Base-by-base conservation (phyloP, 257 asterid species). In the Lavandula angustifolia region DNA sequence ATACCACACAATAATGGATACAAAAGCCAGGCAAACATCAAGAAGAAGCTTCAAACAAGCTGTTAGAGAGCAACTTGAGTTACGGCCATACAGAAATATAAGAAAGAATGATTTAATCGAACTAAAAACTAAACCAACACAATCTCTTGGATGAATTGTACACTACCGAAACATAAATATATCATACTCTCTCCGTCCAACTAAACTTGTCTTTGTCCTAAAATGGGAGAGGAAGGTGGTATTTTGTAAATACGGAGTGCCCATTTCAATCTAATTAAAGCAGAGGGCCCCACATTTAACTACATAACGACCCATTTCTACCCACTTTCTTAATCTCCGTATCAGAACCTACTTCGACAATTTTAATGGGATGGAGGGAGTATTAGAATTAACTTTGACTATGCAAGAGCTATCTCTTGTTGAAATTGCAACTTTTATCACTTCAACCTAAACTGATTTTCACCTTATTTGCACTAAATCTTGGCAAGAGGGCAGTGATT, bases 401-500 rank as follows among this genome's bases (percentile, higher is more conserved):
- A 41, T 22, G 10, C 17, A 11, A 48, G 44, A 48, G 38, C 35
- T 13, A 50, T 17, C 9, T 22, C 67, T 18, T 17, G 31, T 18
- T 7, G 35, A 67, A 58, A 47, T 48, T 47, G 29, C 73, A 37
- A 48, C 57, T 18, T 34, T 47, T 17, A 54, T 38, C 63, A 41
- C 46, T 17, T 42, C 52, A 33, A 34, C 32, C 3, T 18, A 14
- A 1, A 64, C 18, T 17, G 3, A 29, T 43, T 49, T 16, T 40
- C 48, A 9, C 62, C 44, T 53, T 41, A 32, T 17, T 29, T 52
- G 60, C 9, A 22, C 46, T 66, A 44, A 8, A 13, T 62, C 37
- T n/a, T 53, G 31, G 12, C 27, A 16, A 4, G 10, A 44, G 58
- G 35, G 8, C 9, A 14, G 13, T n/a, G n/a, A n/a, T n/a, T n/a